Base-by-base conservation (phyloP, 257 asterid species). In the Solanum acaule region DNA sequence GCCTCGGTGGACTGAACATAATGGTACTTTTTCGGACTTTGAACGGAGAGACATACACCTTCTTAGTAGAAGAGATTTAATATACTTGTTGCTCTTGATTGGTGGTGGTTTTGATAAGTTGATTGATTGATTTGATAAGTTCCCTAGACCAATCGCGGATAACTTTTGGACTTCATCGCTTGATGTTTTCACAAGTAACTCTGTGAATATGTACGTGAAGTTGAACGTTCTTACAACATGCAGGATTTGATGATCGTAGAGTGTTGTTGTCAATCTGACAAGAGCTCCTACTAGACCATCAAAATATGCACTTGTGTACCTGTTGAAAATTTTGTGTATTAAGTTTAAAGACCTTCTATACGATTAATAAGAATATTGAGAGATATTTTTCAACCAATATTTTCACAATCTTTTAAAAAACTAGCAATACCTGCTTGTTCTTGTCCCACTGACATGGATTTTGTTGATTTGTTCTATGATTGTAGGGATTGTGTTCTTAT, bases 221-320 rank as follows among this genome's bases (percentile, higher is more conserved):
- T 92, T 92, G 90, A 92, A 86, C 29, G 88, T 91, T 85, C 91
- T 92, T 71, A 93, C 98, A 0, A 93, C 83, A 20, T 72, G 87
- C 52, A 96, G 71, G 37, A 96, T 92, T 76, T 94, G 96, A 87
- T 92, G 92, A 70, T 96, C 98, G 27, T 95, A 93, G 86, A 95
- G 71, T 38, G 98, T 95, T 46, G 96, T 90, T 13, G 98, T 96
- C 88, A 95, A 89, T 89, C 98, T 93, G 86, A 94, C 97, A 35
- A 96, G 95, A 85, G 92, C 88, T 23, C 96, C 98, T 87, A 94
- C 96, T 4, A 96, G 94, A 44, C 98, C 98, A 90, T 96, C 98
- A 25, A 96, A 91, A 88, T 94, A 96, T 65, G 93, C 70, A 86
- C 86, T 89, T n/a, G 93, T 90, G 72, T 95, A 90, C 88, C 72